phyloP scores from a whole-genome alignment of 2,329 filamentous ascomycete species.

The Phaeosphaeriaceae sp. region DNA sequence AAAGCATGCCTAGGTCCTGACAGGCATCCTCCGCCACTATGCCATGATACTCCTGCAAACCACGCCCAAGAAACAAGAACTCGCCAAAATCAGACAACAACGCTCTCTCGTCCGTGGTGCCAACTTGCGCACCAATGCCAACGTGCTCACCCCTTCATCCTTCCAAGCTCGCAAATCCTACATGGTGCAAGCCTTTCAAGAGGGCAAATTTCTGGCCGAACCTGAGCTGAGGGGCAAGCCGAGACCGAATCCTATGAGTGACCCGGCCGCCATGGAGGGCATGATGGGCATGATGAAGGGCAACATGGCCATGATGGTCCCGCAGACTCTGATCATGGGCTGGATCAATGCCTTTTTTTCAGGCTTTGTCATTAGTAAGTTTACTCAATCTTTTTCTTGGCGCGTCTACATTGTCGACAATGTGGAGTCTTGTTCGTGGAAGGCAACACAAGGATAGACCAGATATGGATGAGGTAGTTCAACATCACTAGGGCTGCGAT shows the following conservation, averaged over 20 bases:
- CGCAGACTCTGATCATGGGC: conserved; percentile 98
- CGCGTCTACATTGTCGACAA: neutral
- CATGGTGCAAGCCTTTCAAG: conserved; percentile 81
- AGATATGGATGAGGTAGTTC: too few relatives aligned
- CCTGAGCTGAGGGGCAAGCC: conserved; percentile 85
- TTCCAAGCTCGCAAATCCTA: conserved; percentile 83
- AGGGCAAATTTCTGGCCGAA: conserved; percentile 86
- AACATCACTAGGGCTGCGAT: too few relatives aligned
- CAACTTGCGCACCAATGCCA: conserved; percentile 81
- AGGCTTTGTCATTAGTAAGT: conserved; percentile 92
- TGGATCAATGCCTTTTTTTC: conserved; percentile 99
- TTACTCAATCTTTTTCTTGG: neutral
- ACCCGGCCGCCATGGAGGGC: conserved; percentile 96
- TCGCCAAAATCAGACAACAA: conserved; percentile 81
- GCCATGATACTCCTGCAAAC: conserved; percentile 88
- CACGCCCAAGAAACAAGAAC: conserved; percentile 80
- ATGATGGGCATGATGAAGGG: conserved; percentile 99
- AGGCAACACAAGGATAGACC: too few relatives aligned
- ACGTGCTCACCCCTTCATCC: conserved; percentile 75
- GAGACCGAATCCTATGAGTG: conserved; percentile 90
- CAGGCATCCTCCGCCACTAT: conserved; percentile 94
- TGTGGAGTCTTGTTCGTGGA: too few relatives aligned
- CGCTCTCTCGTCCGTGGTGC: conserved; percentile 81
- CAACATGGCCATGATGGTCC: conserved; percentile 99
- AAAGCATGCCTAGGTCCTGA: conserved; percentile 69